Evolutionary conservation across 2,329 filamentous ascomycete genomes (phyloP), one percentile per base, ranked within the genome.

Genomic region (Ophiostoma triangulosporum): DNA sequence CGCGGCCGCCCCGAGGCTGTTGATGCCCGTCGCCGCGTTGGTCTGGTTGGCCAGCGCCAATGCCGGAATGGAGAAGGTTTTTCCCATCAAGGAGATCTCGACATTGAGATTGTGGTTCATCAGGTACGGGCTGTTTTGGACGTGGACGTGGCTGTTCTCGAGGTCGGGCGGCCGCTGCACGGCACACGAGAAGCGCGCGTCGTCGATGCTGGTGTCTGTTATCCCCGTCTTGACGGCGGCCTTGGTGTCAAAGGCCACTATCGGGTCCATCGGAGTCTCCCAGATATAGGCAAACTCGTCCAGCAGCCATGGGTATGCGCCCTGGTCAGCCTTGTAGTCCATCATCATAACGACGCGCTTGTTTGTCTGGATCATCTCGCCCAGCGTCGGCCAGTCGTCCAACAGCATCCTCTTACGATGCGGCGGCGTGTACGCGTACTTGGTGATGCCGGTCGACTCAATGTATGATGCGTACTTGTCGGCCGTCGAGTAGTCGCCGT

Each of bases 101-200:
- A 84, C 76, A 65, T 95, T 95, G 55, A 95, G 75, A 64, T 96
- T 96, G 71, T 96, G 90, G 68, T 96, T 96, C 62, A 85, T 78
- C 63, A 95, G 75, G 65, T 90, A 94, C 68, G 95, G 74, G 43
- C 82, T 76, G 29, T 82, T 72, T 55, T 72, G 70, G 0, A 78
- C 75, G 7, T 78, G 73, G 2, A 74, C 68, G 0, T 65, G 62
- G 2, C 69, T n/a, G n/a, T n/a, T n/a, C n/a, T n/a, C 62, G 54
- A 94, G 70, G 43, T 77, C 70, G 0, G 87, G 87, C 0, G 90
- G 89, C 0, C 90, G 82, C 64, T 95, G 80, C 35, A 83, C 74
- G 0, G 72, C 81, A 69, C 90, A 96, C 0, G 89, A 88, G 65
- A 95, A 95, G 7, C n/a, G 20, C 0, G 66, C 65, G 49, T 69